Percentiles rank a stretch among this genome's conserved stretches.
Conservation (phyloP, 768 basidiomycete genomes). For the Tylopilus subfusipes region DNA sequence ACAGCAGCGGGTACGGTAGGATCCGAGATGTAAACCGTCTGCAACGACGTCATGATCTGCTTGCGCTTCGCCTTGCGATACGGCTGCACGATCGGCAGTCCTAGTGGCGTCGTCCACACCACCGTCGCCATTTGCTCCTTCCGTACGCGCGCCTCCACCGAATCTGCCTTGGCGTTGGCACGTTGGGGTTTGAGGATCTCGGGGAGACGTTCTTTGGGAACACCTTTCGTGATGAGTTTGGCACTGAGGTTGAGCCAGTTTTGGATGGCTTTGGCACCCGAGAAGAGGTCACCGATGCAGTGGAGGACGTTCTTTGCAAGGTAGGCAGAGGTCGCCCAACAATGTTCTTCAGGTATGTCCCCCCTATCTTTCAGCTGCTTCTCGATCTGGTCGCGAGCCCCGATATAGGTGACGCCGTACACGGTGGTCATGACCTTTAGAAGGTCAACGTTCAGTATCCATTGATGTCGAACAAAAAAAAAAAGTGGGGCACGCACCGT, state of each 20-base stretch:
- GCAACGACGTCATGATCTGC: constrained; percentile 80
- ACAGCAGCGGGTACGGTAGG: constrained; percentile 77
- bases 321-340: constrained; percentile 73
- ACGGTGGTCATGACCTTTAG: constrained; percentile 95
- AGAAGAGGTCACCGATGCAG: constrained; percentile 90
- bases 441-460: neutral
- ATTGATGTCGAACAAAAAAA: neutral
- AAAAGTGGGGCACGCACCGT: constrained; percentile 52
- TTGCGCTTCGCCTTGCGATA: constrained; percentile 81
- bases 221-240: constrained; percentile 79
- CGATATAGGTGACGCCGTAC: constrained; percentile 94
- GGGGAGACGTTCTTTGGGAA: constrained; percentile 65
- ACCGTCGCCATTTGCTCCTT: constrained; percentile 95
- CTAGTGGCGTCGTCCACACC: constrained; percentile 96
- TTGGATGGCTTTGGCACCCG: constrained; percentile 89
- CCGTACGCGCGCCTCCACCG: constrained; percentile 43
- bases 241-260: constrained; percentile 85
- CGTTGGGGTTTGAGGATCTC: constrained; percentile 34
- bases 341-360: constrained; percentile 67
- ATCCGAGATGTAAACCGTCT: constrained; percentile 88
- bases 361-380: constrained; percentile 76
- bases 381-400: constrained; percentile 93
- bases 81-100: constrained; percentile 93
- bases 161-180: constrained; percentile 8
- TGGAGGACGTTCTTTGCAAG: constrained; percentile 73